Conservation (phyloP, 2,329 filamentous ascomycete species). For the Penicillium paneum region DNA sequence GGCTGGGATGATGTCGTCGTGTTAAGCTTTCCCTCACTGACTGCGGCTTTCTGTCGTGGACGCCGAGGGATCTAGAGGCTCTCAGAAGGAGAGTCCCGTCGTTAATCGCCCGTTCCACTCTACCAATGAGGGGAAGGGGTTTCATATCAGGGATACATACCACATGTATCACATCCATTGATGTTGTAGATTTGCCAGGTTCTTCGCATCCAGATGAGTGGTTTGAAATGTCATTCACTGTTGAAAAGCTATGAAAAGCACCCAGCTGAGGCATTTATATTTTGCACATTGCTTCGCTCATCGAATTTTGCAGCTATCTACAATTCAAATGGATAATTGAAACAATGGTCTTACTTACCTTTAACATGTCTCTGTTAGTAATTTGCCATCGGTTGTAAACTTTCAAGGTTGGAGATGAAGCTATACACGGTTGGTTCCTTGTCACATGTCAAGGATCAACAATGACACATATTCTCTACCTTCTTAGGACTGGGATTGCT, state of each 20-base stretch:
- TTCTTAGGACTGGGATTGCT: not conserved
- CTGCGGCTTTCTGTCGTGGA: slow-evolving; percentile 48
- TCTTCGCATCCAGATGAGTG: no score
- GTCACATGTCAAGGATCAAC: not conserved
- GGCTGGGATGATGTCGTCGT: slow-evolving; percentile 40
- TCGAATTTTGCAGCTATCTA: not conserved
- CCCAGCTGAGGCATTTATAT: not conserved
- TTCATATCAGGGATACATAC: slow-evolving; percentile 50
- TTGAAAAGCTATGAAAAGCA: not conserved
- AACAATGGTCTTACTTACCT: not conserved
- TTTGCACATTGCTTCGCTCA: not conserved
- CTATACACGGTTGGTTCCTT: not conserved
- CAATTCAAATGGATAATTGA: not conserved
- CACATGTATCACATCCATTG: not conserved
- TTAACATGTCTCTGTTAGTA: not conserved
- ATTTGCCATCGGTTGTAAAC: not conserved
- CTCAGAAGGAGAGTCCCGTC: slow-evolving; percentile 46
- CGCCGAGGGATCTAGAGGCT: slow-evolving; percentile 38
- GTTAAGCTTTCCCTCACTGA: slow-evolving; percentile 38
- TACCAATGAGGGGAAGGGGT: slow-evolving; percentile 46
- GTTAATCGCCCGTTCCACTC: slow-evolving; percentile 51
- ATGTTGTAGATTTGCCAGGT: not conserved
- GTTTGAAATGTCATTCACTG: not conserved
- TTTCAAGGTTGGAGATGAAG: not conserved
- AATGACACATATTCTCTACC: not conserved